phyloP scores from a whole-genome alignment of 1,139 yeast genomes.

The Hyphopichia wangnamkhiaoensis region DNA sequence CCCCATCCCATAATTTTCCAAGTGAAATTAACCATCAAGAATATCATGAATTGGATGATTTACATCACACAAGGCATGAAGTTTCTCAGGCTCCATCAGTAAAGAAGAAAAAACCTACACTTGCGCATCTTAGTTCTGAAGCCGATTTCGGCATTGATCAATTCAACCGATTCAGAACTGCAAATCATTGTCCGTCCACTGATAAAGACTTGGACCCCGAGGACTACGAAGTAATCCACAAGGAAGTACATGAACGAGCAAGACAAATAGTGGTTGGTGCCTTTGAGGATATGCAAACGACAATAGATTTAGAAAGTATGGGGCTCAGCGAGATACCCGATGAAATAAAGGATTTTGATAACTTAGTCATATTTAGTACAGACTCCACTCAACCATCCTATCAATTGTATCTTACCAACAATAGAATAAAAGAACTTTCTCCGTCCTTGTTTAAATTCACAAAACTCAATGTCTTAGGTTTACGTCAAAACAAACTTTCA shows the following conservation, averaged over 20 bases:
- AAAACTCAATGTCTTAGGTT: slow-evolving; percentile 42
- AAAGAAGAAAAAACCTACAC: neutral
- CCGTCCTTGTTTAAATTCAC: slow-evolving; percentile 44
- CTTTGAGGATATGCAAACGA: slow-evolving; percentile 40
- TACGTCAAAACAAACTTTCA: slow-evolving; percentile 39
- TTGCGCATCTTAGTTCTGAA: slow-evolving; percentile 34
- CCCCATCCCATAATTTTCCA: slow-evolving; percentile 19
- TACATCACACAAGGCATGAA: neutral
- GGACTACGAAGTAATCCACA: slow-evolving; percentile 12
- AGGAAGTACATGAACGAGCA: slow-evolving; percentile 24
- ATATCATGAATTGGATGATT: slow-evolving; percentile 3
- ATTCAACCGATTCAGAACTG: slow-evolving; percentile 41
- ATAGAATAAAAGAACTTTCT: slow-evolving; percentile 31
- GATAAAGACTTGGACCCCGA: slow-evolving; percentile 20
- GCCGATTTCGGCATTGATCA: slow-evolving; percentile 50
- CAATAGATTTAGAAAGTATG: slow-evolving; percentile 39
- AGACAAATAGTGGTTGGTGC: slow-evolving; percentile 36
- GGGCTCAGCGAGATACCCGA: slow-evolving; percentile 41
- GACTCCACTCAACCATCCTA: slow-evolving; percentile 27
- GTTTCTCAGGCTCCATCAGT: neutral
- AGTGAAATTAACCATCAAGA: slow-evolving; percentile 10
- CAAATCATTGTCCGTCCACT: slow-evolving; percentile 32
- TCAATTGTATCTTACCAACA: slow-evolving; percentile 42
- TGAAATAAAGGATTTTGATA: slow-evolving; percentile 45
- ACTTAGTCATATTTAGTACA: slow-evolving; percentile 38